phyloP scores from a whole-genome alignment of 257 asterid genomes.

The Leonotis leonurus region DNA sequence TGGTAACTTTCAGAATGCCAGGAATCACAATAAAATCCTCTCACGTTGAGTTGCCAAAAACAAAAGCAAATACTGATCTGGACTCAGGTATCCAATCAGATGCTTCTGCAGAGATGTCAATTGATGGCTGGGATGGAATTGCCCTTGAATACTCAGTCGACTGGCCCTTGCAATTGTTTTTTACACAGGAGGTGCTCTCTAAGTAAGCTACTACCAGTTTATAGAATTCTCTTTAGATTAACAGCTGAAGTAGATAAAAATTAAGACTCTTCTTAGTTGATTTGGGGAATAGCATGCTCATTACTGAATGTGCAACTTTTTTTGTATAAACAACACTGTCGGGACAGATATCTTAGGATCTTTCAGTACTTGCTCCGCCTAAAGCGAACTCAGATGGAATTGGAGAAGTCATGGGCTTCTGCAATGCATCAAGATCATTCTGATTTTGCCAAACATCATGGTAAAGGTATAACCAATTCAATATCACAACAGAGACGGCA shows the following conservation, averaged over 20 bases:
- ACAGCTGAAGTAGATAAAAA: conserved; percentile 4
- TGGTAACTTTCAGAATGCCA: conserved; percentile 53
- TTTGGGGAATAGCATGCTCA: conserved; percentile 11
- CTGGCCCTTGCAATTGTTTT: conserved; percentile 96
- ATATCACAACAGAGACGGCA: conserved; percentile 69
- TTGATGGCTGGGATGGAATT: conserved; percentile 97
- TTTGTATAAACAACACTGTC: conserved; percentile 15
- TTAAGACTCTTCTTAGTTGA: neutral
- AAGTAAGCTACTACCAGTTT: conserved; percentile 52
- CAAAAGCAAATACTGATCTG: conserved; percentile 56
- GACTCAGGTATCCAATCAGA: conserved; percentile 52
- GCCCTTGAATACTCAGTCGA: conserved; percentile 86
- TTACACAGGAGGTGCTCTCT: conserved; percentile 85
- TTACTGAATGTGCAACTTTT: conserved; percentile 17
- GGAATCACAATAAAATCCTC: conserved; percentile 67
- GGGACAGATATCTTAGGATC: conserved; percentile 74
- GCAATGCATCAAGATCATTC: conserved; percentile 92
- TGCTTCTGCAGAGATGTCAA: conserved; percentile 52
- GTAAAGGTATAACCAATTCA: conserved; percentile 35
- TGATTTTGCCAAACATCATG: conserved; percentile 57
- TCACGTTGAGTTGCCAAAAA: conserved; percentile 59
- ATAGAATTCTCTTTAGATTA: neutral
- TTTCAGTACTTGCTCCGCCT: conserved; percentile 88
- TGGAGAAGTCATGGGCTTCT: conserved; percentile 97
- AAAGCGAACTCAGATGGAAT: conserved; percentile 92